Evolutionary conservation across 2,329 filamentous ascomycete species (phyloP), one percentile per base, ranked within the genome.

Genomic region (Curvularia spicifera): DNA sequence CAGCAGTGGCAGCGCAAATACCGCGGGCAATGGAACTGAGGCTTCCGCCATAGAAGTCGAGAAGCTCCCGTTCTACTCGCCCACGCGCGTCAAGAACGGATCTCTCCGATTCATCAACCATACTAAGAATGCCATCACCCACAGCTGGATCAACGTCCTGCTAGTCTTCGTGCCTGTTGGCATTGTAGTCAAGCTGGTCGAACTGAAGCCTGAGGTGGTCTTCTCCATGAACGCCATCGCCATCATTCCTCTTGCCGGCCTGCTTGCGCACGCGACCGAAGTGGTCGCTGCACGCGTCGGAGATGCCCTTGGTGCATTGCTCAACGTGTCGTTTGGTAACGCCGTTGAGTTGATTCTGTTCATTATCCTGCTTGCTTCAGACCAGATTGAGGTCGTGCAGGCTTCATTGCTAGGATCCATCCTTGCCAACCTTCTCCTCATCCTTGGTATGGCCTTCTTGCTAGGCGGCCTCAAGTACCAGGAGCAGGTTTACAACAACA

Each of bases 401-500:
- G 92, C 93, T 13, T 96, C 93, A 0, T 81, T 97, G 50, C 83
- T 97, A 29, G 93, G 93, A 42, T 96, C 92, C 1, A 96, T 97
- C 68, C 80, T 97, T 64, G 90, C 93, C 63, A 97, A 97, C 72
- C 79, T 97, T 55, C 83, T 97, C 24, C 84, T 97, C 60, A 96
- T 96, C 71, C 80, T 97, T 67, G 93, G 93, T 71, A 97, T 97
- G 92, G 88, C 89, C 56, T 97, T 97, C 77, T 84, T 96, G 51
- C 79, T 96, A 24, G 93, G 93, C 71, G 93, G 93, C 63, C 80
- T 97, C 53, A 88, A 92, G 62, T 97, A 87, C 76, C 89, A 90
- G 74, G 93, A 97, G 80, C 93, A 97, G 81, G 89, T 97, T 62
- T 97, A 97, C 80, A 97, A 97, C 79, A 95, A 88, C 78, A 97